These are phyloP conservation scores for Chiua virens DNA, from an alignment of 768 basidiomycete genomes.

Conservation along the genomic window DNA sequence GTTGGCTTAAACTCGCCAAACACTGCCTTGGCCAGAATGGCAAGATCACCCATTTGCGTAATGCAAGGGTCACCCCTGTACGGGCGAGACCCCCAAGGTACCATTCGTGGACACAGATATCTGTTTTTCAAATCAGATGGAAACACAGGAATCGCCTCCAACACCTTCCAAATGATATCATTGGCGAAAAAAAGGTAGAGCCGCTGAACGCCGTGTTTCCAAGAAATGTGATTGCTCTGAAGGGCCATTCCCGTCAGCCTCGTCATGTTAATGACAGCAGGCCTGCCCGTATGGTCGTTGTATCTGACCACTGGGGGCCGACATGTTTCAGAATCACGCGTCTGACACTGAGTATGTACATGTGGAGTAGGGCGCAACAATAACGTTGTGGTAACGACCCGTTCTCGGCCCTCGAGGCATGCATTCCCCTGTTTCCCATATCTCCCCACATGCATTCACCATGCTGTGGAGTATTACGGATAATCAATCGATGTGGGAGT, in stretches of 20 bases:
- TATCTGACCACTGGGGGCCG: constrained; percentile 7
- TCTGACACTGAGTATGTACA: constrained; percentile 1
- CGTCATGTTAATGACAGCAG: background rate
- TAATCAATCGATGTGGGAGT: background rate
- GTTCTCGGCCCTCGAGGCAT: constrained; percentile 9
- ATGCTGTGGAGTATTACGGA: constrained; percentile 1
- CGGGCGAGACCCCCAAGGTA: constrained; percentile 1
- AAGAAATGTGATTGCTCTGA: constrained; percentile 9
- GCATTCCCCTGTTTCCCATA: background rate
- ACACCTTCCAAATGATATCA: constrained; percentile 22
- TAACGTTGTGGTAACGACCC: constrained; percentile 5
- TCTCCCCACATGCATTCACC: background rate
- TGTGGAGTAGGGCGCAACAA: constrained; percentile 13
- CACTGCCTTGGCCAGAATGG: constrained; percentile 24
- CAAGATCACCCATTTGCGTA: constrained; percentile 16
- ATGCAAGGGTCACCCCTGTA: constrained; percentile 15
- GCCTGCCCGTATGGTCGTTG: background rate
- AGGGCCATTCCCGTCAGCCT: constrained; percentile 9
- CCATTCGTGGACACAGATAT: constrained; percentile 13
- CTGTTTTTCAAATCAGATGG: constrained; percentile 17
- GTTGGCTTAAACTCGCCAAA: background rate
- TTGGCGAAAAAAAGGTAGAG: constrained; percentile 13
- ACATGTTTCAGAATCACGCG: constrained; percentile 19
- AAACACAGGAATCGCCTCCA: constrained; percentile 10
- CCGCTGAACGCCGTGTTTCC: constrained; percentile 2